Evolutionary conservation across 305 asterid species (phyloP).

Genomic region (Fraxinus xanthoxyloides): DNA sequence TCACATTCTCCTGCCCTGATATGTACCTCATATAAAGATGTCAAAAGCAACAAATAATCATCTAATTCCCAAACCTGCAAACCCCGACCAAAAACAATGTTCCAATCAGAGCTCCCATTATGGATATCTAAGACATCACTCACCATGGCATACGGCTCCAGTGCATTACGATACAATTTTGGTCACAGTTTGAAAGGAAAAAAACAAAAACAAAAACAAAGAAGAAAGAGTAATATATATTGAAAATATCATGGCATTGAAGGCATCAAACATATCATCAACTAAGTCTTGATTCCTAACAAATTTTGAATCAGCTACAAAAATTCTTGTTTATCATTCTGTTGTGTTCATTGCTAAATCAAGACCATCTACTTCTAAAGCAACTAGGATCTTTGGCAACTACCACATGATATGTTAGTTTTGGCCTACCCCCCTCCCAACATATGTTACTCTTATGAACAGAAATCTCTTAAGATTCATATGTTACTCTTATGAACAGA

Average conservation of each 20-base stretch:
- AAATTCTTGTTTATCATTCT: neutral
- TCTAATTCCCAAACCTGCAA: too few relatives aligned
- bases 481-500: neutral
- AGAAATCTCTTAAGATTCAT: neutral
- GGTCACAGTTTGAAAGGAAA: constrained; percentile 5
- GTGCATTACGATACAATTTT: neutral
- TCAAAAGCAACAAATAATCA: too few relatives aligned
- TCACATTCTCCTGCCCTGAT: too few relatives aligned
- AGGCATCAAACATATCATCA: constrained; percentile 1
- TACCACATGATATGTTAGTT: neutral
- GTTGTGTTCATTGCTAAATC: neutral
- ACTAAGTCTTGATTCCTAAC: neutral
- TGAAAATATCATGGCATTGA: neutral
- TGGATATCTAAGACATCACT: too few relatives aligned
- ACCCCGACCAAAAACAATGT: too few relatives aligned
- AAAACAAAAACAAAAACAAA: neutral
- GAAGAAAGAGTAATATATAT: neutral
- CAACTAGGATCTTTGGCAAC: neutral
- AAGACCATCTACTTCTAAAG: neutral
- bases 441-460: neutral
- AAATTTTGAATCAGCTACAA: neutral
- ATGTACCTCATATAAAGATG: too few relatives aligned
- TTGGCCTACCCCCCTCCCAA: neutral
- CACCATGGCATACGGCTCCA: too few relatives aligned
- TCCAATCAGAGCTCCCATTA: too few relatives aligned